phyloP scores from a whole-genome alignment of 2,329 filamentous ascomycete genomes.

The Endothia cerciana region DNA sequence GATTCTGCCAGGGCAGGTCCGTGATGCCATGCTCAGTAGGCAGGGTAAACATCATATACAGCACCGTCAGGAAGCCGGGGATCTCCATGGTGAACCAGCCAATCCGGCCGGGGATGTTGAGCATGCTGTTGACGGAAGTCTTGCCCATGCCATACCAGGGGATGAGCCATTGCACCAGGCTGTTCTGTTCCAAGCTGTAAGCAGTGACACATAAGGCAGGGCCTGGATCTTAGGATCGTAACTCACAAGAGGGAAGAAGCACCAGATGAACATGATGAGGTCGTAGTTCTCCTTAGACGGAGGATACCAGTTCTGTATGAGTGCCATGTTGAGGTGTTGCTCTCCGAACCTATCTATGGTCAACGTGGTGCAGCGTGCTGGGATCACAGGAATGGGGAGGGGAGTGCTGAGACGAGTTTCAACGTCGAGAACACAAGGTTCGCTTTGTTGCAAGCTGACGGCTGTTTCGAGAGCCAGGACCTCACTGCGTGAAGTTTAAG shows the following conservation, averaged over 20 bases:
- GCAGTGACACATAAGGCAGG: slow-evolving; percentile 18
- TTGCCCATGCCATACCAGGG: slow-evolving; percentile 92
- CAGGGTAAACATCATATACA: slow-evolving; percentile 78
- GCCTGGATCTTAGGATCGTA: background rate
- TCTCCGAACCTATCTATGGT: no score
- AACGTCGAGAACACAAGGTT: no score
- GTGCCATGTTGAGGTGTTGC: slow-evolving; percentile 43
- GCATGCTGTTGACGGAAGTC: slow-evolving; percentile 72
- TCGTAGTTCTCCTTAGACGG: slow-evolving; percentile 63
- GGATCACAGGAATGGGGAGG: no score
- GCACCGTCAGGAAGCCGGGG: slow-evolving; percentile 73
- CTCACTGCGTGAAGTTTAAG: background rate
- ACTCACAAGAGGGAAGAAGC: slow-evolving; percentile 58
- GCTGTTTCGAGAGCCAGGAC: background rate
- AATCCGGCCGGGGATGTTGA: slow-evolving; percentile 88
- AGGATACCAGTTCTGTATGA: slow-evolving; percentile 60
- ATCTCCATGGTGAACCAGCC: slow-evolving; percentile 91
- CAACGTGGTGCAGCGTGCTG: no score
- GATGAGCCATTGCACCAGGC: slow-evolving; percentile 74
- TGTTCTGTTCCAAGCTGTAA: slow-evolving; percentile 24
- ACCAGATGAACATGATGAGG: slow-evolving; percentile 54
- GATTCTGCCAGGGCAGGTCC: slow-evolving; percentile 75
- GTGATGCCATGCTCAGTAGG: slow-evolving; percentile 60
- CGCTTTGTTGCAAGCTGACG: no score
- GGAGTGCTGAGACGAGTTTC: no score